Evolutionary conservation across 768 basidiomycete species (phyloP).

Genomic region (Russula dissimulans): DNA sequence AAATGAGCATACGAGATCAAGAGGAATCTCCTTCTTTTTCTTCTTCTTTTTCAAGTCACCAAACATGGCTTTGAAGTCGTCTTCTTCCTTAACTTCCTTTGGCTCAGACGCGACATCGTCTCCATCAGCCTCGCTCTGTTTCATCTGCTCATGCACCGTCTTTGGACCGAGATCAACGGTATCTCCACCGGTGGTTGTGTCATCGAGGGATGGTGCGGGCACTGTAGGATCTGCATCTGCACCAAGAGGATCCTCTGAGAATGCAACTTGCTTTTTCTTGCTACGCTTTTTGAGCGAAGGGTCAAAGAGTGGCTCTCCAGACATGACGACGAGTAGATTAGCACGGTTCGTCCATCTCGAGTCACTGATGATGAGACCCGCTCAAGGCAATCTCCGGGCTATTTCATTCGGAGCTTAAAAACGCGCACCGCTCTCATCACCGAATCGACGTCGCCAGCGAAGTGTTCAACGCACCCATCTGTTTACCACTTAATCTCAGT

Average conservation of each 20-base stretch:
- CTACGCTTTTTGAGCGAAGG: constrained; percentile 72
- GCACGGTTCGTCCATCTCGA: not conserved
- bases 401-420: constrained; percentile 16
- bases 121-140: constrained; percentile 33
- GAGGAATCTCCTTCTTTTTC: constrained; percentile 83
- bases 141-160: constrained; percentile 72
- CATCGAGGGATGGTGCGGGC: constrained; percentile 69
- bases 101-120: constrained; percentile 27
- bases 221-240: constrained; percentile 76
- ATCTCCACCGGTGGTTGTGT: constrained; percentile 59
- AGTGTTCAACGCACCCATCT: constrained; percentile 13
- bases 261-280: constrained; percentile 82
- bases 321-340: constrained; percentile 37
- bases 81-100: constrained; percentile 51
- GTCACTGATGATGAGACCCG: not conserved
- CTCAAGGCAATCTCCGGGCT: not conserved
- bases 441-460: constrained; percentile 7
- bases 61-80: constrained; percentile 77
- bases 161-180: constrained; percentile 67
- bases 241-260: constrained; percentile 75
- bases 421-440: constrained; percentile 22
- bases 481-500: not conserved
- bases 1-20: constrained; percentile 52
- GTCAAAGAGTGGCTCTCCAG: constrained; percentile 74
- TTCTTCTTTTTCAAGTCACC: constrained; percentile 88